A percentile compares a stretch with the other conserved stretches of the same genome.
Conservation (phyloP, 2,329 filamentous ascomycete genomes). For the Hypoxylon sp. region DNA sequence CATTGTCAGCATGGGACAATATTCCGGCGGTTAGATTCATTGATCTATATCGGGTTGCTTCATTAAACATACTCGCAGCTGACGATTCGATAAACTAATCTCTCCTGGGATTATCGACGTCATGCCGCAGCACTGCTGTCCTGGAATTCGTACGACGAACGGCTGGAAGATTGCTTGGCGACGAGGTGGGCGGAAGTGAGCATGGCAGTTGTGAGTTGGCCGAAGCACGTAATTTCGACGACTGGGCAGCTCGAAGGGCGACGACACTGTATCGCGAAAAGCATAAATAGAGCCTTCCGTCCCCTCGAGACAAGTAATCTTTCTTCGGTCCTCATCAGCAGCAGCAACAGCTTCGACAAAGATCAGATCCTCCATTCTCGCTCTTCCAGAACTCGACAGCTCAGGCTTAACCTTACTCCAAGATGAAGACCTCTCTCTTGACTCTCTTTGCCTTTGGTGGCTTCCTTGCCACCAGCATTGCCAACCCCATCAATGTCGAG, state of each 20-base stretch:
- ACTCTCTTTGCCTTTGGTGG: slow-evolving; percentile 40
- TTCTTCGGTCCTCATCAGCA: slow-evolving; percentile 20
- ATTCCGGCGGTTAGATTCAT: slow-evolving; percentile 13
- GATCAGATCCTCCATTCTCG: slow-evolving; percentile 7
- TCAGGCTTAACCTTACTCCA: slow-evolving; percentile 24
- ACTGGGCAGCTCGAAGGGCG: background rate
- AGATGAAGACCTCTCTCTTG: slow-evolving; percentile 41
- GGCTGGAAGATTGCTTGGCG: background rate
- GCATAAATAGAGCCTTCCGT: slow-evolving; percentile 31
- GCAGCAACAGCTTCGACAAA: slow-evolving; percentile 19
- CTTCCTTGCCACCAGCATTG: slow-evolving; percentile 39
- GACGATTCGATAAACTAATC: background rate
- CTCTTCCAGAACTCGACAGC: slow-evolving; percentile 3
- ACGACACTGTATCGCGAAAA: background rate
- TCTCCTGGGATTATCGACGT: slow-evolving; percentile 10
- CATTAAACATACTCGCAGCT: slow-evolving; percentile 10
- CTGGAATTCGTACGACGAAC: background rate
- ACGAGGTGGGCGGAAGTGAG: background rate
- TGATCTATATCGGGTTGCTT: slow-evolving; percentile 17
- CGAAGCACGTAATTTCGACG: slow-evolving; percentile 21
- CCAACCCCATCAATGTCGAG: slow-evolving; percentile 34
- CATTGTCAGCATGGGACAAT: slow-evolving; percentile 4
- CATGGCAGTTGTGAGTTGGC: slow-evolving; percentile 2
- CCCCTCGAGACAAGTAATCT: background rate
- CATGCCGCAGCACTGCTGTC: slow-evolving; percentile 6